Base-by-base conservation (phyloP, 768 basidiomycete species). In the Sistotremastrum suecicum region DNA sequence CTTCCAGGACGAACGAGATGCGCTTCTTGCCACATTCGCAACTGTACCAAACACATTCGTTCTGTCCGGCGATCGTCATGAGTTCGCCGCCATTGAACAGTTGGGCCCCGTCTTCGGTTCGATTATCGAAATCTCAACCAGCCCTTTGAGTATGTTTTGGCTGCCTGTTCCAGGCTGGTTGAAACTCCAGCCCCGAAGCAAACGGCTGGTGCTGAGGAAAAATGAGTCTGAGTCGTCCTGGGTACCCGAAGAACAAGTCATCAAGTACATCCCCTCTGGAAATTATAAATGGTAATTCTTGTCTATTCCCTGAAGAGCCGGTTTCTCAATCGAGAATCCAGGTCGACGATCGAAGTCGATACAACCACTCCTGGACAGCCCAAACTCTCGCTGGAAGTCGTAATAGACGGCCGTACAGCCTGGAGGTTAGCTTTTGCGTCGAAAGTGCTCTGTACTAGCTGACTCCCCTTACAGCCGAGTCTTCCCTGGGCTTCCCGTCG, bases 21-120 rank as follows among this genome's bases (percentile, higher is more conserved):
- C 67, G 0, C 60, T 88, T 8, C 65, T 87, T 31, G 59, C 67
- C 28, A 65, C 71, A 0, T 62, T 88, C 37, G 72, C 78, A 48
- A 67, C 73, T 28, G 75, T 85, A 7, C 79, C 81, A 0, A 85
- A 86, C 53, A 74, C 83, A 40, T 61, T 80, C 54, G 56, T 86
- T 43, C 61, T 86, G 39, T 78, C 76, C 2, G 83, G 83, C 5
- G 84, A 85, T 56, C 69, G 83, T 20, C 84, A 87, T 58, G 83
- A 86, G 61, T 86, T 85, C 53, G 83, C 83, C 1, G 74, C 74
- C 4, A 70, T 84, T 51, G 74, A 80, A 60, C 80, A 76, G 57
- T 67, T 65, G 44, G 54, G 66, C 48, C 50, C 59, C 39, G 56
- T 63, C 49, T 46, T 58, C 44, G 43, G 57, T 38, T 51, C 60